phyloP scores from a whole-genome alignment of 768 basidiomycete species.

The Psilocybe cubensis region DNA sequence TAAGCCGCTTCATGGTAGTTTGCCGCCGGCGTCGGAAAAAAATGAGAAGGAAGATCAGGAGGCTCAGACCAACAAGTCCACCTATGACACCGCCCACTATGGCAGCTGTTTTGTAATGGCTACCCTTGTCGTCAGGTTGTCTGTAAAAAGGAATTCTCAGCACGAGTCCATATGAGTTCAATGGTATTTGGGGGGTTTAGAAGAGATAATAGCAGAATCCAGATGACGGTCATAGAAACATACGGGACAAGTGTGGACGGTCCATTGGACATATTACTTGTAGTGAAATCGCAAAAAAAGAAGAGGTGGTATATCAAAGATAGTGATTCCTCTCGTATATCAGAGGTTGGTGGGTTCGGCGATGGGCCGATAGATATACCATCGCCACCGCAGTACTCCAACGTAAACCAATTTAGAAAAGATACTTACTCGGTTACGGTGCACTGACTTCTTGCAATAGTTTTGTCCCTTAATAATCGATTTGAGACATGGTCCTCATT shows the following conservation, averaged over 20 bases:
- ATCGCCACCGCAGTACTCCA: background rate
- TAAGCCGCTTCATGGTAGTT: constrained; percentile 9
- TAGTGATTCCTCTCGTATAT: too few relatives aligned
- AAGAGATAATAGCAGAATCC: too few relatives aligned
- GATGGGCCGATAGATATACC: background rate
- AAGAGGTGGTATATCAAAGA: too few relatives aligned
- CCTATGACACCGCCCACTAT: constrained; percentile 15
- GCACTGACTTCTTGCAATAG: background rate
- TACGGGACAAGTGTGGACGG: too few relatives aligned
- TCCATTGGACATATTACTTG: too few relatives aligned
- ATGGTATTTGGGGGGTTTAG: too few relatives aligned
- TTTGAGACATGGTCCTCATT: background rate
- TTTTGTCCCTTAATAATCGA: background rate
- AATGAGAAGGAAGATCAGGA: constrained; percentile 9
- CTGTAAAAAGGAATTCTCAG: background rate
- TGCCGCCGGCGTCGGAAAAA: constrained; percentile 1
- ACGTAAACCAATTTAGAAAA: background rate
- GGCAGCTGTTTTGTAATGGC: constrained; percentile 2
- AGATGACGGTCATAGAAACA: too few relatives aligned
- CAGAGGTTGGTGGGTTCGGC: too few relatives aligned
- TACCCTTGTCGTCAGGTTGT: background rate
- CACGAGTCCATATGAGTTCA: background rate
- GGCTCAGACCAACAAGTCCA: constrained; percentile 4
- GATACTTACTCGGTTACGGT: background rate
- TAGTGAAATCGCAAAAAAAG: too few relatives aligned